Percentiles rank a stretch among this genome's conserved stretches.
Evolutionary conservation across 345 rosid species (phyloP).

Genomic region (Limnanthes douglasii): DNA sequence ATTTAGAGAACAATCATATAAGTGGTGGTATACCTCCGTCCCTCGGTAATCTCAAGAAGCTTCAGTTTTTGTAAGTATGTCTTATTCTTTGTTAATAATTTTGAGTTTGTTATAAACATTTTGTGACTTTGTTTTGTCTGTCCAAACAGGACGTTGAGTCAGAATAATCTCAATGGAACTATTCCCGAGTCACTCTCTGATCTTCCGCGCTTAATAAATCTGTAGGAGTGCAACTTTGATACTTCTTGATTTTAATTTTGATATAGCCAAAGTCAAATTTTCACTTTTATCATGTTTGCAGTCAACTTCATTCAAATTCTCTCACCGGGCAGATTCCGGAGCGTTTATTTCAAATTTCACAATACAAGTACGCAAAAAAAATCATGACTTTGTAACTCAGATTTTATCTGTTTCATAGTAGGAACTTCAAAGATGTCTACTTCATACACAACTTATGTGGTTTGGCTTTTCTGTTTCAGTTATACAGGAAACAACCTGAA

Average conservation of each 20-base stretch:
- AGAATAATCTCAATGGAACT: slow-evolving; percentile 68
- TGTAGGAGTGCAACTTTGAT: slow-evolving; percentile 37
- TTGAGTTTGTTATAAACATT: slow-evolving; percentile 1
- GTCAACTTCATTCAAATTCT: slow-evolving; percentile 64
- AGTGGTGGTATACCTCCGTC: slow-evolving; percentile 72
- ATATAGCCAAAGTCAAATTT: too few relatives aligned
- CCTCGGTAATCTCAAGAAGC: slow-evolving; percentile 69
- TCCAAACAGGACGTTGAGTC: slow-evolving; percentile 59
- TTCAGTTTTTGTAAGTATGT: slow-evolving; percentile 81
- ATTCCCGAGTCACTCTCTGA: slow-evolving; percentile 53
- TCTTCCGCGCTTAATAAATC: slow-evolving; percentile 51
- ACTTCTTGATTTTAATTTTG: neutral
- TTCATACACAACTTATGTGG: slow-evolving; percentile 4
- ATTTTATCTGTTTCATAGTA: too few relatives aligned
- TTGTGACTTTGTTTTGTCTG: slow-evolving; percentile 3
- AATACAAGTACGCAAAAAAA: slow-evolving; percentile 53
- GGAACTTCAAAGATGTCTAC: too few relatives aligned
- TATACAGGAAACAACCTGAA: slow-evolving; percentile 56
- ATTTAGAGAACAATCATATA: slow-evolving; percentile 72
- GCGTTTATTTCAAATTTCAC: slow-evolving; percentile 36
- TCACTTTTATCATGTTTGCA: slow-evolving; percentile 33
- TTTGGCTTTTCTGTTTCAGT: slow-evolving; percentile 28
- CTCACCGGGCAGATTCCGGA: slow-evolving; percentile 72
- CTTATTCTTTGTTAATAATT: slow-evolving; percentile 1
- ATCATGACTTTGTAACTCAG: neutral